Conservation (phyloP, 805 yeast genomes). For the Suhomyces emberorum region DNA sequence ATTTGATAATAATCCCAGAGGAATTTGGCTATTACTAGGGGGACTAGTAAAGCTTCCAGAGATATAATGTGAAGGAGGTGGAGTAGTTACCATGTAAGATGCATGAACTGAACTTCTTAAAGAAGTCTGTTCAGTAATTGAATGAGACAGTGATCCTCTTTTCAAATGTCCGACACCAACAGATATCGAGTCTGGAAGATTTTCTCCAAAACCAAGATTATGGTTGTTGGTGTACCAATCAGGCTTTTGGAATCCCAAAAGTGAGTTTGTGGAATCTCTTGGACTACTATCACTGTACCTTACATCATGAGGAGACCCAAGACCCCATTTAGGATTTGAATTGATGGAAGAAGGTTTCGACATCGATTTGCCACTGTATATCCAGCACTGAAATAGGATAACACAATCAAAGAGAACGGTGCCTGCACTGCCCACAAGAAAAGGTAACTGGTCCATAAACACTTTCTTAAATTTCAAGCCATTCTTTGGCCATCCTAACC, state of each 20-base stretch:
- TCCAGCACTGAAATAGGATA: constrained; percentile 34
- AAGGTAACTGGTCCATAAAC: constrained; percentile 66
- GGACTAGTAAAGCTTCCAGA: constrained; percentile 3
- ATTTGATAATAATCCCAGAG: constrained; percentile 11
- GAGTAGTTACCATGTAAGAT: neutral
- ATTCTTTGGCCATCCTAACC: neutral
- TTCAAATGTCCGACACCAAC: neutral
- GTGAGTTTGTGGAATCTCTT: constrained; percentile 2
- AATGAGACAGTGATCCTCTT: neutral
- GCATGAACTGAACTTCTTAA: neutral
- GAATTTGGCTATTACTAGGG: neutral
- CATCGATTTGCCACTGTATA: constrained; percentile 6
- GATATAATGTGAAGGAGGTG: constrained; percentile 18
- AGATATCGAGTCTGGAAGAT: neutral
- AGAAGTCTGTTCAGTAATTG: neutral
- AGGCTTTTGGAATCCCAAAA: constrained; percentile 30
- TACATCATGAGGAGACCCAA: neutral
- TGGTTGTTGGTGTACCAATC: constrained; percentile 35
- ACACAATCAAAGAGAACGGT: constrained; percentile 26
- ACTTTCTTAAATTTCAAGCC: constrained; percentile 12
- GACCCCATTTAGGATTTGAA: neutral
- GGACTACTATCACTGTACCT: neutral
- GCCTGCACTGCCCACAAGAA: constrained; percentile 66
- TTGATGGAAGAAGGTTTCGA: neutral
- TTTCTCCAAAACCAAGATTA: neutral